Percentiles rank a stretch among this genome's conserved stretches.
Conservation (phyloP, 805 yeast species). For the Lipomyces kockii region DNA sequence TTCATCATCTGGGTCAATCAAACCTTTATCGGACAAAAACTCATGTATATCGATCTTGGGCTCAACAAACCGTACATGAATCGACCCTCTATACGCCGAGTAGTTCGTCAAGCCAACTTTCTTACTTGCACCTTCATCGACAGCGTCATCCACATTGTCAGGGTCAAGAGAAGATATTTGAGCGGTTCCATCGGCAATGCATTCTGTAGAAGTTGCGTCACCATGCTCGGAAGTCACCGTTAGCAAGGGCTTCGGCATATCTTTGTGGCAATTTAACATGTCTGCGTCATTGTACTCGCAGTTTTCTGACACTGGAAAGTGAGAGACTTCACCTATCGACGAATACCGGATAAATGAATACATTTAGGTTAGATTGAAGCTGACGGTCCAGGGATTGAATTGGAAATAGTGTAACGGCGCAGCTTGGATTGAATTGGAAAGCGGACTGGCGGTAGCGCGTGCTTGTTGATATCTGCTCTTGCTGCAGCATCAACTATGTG, state of each 20-base stretch:
- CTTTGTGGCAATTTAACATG: background rate
- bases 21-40: conserved; percentile 1
- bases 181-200: background rate
- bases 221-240: background rate
- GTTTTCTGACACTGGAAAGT: background rate
- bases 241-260: background rate
- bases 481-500: no score
- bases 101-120: no score
- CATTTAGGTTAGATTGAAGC: background rate
- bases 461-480: no score
- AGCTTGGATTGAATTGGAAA: background rate
- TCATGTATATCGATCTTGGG: conserved; percentile 1
- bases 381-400: background rate
- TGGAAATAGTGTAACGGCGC: background rate
- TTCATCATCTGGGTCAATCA: conserved; percentile 7
- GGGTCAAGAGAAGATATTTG: background rate
- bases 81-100: background rate
- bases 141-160: background rate
- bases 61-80: background rate
- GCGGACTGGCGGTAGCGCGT: background rate
- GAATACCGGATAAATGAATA: background rate
- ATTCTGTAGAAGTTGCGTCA: background rate
- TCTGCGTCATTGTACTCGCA: background rate
- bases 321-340: background rate
- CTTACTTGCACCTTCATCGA: background rate